Base-by-base conservation (phyloP, 768 basidiomycete genomes). In the Tylopilus sp. region DNA sequence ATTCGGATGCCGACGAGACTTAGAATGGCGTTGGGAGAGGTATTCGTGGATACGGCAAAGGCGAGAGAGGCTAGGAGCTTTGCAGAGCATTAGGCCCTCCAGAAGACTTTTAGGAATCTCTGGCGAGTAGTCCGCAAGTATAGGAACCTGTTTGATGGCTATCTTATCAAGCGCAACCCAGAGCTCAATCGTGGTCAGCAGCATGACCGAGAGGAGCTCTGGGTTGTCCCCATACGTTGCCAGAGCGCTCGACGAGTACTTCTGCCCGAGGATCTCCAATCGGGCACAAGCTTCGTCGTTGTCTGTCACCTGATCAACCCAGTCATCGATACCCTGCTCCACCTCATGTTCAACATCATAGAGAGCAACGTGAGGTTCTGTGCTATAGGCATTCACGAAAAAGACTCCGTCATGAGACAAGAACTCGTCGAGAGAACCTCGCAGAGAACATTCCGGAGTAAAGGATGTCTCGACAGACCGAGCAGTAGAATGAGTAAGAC, bases 11-110 rank as follows among this genome's bases (percentile, higher is more conserved):
- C 78, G 72, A 17, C 26, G 14, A 10, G 48, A 54, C 2, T 31
- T 14, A 4, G 53, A 31, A 38, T 70, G 61, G 3, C 79, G 72
- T 16, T 21, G 16, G 8, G 48, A 55, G 2, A 82, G 48, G 46
- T 81, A 72, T 0, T 34, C 10, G 13, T 70, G 57, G 8, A 74
- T 52, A 0, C 3, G 19, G 11, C 50, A 51, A 6, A 75, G 64
- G 6, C 73, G 66, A 26, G 41, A 45, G 24, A 80, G 46, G 7
- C 55, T 57, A 28, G 61, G 40, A 2, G 66, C 44, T 38, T 63
- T 67, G 24, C 66, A 63, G 28, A 76, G 46, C 3, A 75, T 49
- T 1, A 76, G 48, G 7, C 47, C 29, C 33, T 70, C 61, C 19
- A 69, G 52, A 33, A 74, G 55, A 12, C 10, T 16, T 3, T 24